Conservation (phyloP, 768 basidiomycete species). For the Phaeotremella skinneri region DNA sequence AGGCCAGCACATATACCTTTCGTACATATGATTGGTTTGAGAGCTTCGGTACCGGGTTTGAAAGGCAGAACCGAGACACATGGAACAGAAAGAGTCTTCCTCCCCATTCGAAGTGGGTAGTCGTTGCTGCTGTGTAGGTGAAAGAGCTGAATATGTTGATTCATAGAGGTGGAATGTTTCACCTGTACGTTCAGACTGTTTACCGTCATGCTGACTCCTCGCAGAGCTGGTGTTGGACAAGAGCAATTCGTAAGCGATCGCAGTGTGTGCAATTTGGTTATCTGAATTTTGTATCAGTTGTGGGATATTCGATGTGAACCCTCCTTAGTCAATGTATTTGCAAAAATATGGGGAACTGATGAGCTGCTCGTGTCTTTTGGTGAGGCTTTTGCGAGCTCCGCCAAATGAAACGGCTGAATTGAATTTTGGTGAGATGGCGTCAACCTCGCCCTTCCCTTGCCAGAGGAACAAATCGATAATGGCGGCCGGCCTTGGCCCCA, state of each 20-base stretch:
- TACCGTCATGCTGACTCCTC: not conserved
- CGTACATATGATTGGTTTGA: conserved; percentile 44
- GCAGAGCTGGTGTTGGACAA: conserved; percentile 21
- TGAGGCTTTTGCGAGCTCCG: not conserved
- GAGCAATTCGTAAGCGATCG: conserved; percentile 25
- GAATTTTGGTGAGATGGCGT: conserved; percentile 16
- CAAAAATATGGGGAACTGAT: conserved; percentile 45
- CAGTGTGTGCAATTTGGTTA: not conserved
- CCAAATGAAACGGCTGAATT: conserved; percentile 1
- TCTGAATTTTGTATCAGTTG: no score
- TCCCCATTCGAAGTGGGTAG: conserved; percentile 20
- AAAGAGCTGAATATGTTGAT: no score
- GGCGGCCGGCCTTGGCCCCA: conserved; percentile 33
- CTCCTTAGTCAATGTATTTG: conserved; percentile 40
- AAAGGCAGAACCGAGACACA: conserved; percentile 41
- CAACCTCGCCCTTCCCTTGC: conserved; percentile 33
- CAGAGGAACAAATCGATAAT: conserved; percentile 20
- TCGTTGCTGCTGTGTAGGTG: no score
- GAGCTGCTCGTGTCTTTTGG: conserved; percentile 42
- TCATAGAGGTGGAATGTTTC: conserved; percentile 42
- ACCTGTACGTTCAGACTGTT: not conserved
- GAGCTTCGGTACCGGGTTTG: conserved; percentile 43
- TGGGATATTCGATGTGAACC: conserved; percentile 41
- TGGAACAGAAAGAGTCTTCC: conserved; percentile 43
- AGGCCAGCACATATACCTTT: conserved; percentile 28